A percentile compares a stretch with the other conserved stretches of the same genome.
Conservation (phyloP, 2,329 filamentous ascomycete genomes). For the Chalara sp. region DNA sequence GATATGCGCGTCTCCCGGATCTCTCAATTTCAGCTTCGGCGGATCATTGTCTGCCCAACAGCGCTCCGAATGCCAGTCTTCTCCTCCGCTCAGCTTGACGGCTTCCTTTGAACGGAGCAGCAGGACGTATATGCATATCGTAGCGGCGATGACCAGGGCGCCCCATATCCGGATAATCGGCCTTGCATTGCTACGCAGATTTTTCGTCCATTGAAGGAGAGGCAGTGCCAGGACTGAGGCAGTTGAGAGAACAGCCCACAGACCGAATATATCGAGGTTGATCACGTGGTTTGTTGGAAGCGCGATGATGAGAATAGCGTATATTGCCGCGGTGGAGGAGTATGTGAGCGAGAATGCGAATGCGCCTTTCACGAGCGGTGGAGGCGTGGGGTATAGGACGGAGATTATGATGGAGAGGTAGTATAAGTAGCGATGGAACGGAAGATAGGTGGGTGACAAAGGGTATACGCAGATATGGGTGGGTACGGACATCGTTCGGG, state of each 20-base stretch:
- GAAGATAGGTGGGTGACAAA: neutral
- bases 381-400: neutral
- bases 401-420: neutral
- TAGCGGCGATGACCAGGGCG: neutral
- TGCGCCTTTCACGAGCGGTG: neutral
- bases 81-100: too few species aligned
- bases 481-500: neutral
- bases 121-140: neutral
- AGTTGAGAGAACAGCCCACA: neutral
- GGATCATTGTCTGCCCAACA: neutral
- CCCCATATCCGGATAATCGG: neutral
- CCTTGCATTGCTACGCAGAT: neutral
- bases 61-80: too few species aligned
- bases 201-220: neutral
- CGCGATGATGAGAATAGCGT: neutral
- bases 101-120: neutral
- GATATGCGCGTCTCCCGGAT: too few species aligned
- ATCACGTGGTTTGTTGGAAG: neutral
- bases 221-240: neutral
- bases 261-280: neutral
- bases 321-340: neutral
- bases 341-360: neutral
- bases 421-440: neutral
- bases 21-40: neutral
- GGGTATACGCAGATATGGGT: neutral